Evolutionary conservation across 2,329 filamentous ascomycete genomes (phyloP).

Genomic region (Neopestalotiopsis sp.): DNA sequence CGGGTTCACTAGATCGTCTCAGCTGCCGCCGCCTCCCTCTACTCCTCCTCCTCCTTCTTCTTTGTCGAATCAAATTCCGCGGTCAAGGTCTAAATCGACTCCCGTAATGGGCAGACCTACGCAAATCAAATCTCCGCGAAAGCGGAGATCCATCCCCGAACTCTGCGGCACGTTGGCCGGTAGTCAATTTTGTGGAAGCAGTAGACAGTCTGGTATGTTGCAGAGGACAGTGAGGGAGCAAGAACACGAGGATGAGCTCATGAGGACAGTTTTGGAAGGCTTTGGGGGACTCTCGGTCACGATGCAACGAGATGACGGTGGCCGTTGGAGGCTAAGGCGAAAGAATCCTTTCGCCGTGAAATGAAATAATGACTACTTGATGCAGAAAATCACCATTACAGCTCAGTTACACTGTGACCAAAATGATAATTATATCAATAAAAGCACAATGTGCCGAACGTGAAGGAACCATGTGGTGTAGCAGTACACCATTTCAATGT

Average conservation of each 20-base stretch:
- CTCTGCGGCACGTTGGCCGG: slow-evolving; percentile 3
- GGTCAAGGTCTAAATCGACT: neutral
- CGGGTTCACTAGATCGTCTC: neutral
- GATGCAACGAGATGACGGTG: slow-evolving; percentile 16
- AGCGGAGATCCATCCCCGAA: slow-evolving; percentile 10
- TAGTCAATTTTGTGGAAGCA: neutral
- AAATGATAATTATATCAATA: neutral
- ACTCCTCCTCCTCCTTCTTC: neutral
- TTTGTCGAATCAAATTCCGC: slow-evolving; percentile 13
- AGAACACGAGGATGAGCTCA: slow-evolving; percentile 18
- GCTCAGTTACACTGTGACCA: neutral
- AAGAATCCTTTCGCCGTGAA: slow-evolving; percentile 15
- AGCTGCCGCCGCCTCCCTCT: neutral
- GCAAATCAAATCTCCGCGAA: neutral
- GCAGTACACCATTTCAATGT: too few relatives aligned
- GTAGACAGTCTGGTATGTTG: neutral
- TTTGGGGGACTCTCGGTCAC: slow-evolving; percentile 16
- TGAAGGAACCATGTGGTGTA: too few relatives aligned
- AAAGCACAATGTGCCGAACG: too few relatives aligned
- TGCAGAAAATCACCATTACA: neutral
- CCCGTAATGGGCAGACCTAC: neutral
- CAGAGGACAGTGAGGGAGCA: neutral
- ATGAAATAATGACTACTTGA: slow-evolving; percentile 12
- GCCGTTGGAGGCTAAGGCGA: slow-evolving; percentile 14
- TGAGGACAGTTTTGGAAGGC: slow-evolving; percentile 14